Base-by-base conservation (phyloP, 805 yeast species). In the Brettanomyces bruxellensis region DNA sequence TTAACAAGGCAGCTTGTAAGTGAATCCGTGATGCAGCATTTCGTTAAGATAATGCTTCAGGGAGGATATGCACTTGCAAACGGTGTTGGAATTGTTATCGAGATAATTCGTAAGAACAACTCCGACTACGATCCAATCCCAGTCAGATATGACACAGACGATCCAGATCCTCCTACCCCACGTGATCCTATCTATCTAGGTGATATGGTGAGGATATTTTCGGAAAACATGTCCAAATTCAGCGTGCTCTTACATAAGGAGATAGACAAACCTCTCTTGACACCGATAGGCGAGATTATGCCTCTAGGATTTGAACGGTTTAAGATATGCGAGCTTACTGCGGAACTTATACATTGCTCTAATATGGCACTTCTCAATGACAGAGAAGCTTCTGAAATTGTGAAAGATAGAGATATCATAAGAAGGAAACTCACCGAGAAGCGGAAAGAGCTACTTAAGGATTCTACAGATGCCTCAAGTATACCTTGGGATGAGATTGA, bases 281-380 rank as follows among this genome's bases (percentile, higher is more conserved):
- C 87, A 34, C 84, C 89, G 36, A 73, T 84, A 53, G 86, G 88
- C 18, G 64, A 65, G 28, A 74, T 76, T 54, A 82, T 79, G 56
- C 89, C 93, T 1, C 67, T 93, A 23, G 99, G 99, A 0, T 87
- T 91, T 62, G 95, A 90, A 56, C 74, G 90, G 52, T 90, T 93
- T 66, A 86, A 89, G 59, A 77, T 93, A 24, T 82, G 95, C 50
- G 99, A 93, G 65, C 69, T 93, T 45, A 79, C 93, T 43, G 99
- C 99, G 0, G 99, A 93, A 59, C 71, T 93, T 38, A 72, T 93
- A 47, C 99, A 93, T 65, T 93, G 99, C 60, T 88, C 96, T n/a
- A 93, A 93, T 66, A 93, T 93, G 98, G 87, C 84, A 0, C 71
- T 89, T 18, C 73, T 93, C 53, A 93, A 90, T 60, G 89, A 88